phyloP scores from a whole-genome alignment of 1,284 basidiomycete genomes.

The Gymnopus androsaceus region DNA sequence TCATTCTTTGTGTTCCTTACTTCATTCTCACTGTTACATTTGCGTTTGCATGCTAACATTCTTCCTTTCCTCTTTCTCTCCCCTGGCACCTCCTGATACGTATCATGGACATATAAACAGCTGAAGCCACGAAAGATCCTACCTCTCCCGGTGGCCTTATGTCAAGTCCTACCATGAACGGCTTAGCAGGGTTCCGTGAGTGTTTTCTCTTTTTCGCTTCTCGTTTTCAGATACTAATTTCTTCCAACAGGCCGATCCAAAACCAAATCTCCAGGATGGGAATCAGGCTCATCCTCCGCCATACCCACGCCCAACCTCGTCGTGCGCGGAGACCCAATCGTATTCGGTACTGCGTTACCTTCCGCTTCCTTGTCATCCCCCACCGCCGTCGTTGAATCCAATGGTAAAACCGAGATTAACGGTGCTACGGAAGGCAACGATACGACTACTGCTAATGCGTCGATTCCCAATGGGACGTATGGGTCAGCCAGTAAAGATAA shows the following conservation, averaged over 20 bases:
- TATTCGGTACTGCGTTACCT: neutral
- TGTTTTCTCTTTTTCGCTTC: neutral
- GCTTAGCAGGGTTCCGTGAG: neutral
- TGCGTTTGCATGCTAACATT: too few relatives aligned
- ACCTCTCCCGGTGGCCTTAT: neutral
- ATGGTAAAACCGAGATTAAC: too few relatives aligned
- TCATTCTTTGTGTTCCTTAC: too few relatives aligned
- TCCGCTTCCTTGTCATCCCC: neutral
- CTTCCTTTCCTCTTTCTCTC: too few relatives aligned
- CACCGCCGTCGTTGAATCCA: too few relatives aligned
- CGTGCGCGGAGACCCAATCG: slow-evolving; percentile 5
- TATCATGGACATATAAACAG: too few relatives aligned
- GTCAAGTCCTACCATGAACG: neutral
- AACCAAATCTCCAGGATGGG: neutral
- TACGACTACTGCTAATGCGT: too few relatives aligned
- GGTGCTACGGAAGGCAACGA: too few relatives aligned
- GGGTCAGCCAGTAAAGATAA: neutral
- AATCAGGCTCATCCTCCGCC: neutral
- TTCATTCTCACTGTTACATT: too few relatives aligned
- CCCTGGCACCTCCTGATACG: too few relatives aligned
- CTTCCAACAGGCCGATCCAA: neutral
- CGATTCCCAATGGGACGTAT: neutral
- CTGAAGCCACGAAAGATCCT: neutral
- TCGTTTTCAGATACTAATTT: neutral
- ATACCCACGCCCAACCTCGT: slow-evolving; percentile 1